A percentile compares a stretch with the other conserved stretches of the same genome.
These are phyloP conservation scores for Spinacia oleracea DNA, from an alignment of 179 eudicot species.

Conservation along the genomic window DNA sequence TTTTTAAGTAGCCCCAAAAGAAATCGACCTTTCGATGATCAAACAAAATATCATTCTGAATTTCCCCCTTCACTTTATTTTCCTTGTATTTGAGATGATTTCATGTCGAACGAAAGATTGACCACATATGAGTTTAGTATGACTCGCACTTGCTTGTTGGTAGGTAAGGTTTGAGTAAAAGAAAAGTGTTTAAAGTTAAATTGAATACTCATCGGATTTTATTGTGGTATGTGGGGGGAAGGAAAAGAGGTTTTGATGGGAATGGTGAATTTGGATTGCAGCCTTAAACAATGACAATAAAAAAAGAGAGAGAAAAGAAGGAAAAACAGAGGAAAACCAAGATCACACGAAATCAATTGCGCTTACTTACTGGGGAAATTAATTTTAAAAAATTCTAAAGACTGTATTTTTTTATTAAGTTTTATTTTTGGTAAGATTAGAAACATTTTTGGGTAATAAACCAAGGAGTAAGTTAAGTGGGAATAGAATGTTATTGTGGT, in stretches of 20 bases:
- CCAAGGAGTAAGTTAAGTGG: neutral
- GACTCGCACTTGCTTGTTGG: no score
- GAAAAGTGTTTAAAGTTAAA: neutral
- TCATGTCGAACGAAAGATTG: neutral
- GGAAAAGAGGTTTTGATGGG: conserved; percentile 25
- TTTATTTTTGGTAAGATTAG: neutral
- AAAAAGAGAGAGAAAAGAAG: conserved; percentile 2
- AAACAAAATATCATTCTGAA: conserved; percentile 1
- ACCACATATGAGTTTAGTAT: no score
- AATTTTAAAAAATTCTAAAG: neutral
- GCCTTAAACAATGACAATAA: conserved; percentile 35
- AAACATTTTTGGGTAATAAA: neutral
- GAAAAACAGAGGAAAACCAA: conserved; percentile 32
- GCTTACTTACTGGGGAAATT: conserved; percentile 6
- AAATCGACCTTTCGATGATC: conserved; percentile 75
- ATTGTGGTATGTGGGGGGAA: conserved; percentile 20
- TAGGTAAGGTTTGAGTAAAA: neutral
- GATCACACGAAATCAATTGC: conserved; percentile 51
- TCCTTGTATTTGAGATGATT: no score
- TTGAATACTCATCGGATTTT: neutral
- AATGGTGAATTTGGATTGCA: conserved; percentile 43
- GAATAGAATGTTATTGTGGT: conserved; percentile 11
- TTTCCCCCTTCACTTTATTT: neutral
- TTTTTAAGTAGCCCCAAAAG: conserved; percentile 39
- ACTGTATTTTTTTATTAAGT: neutral